These are phyloP conservation scores for Serendipita vermifera DNA, from an alignment of 768 basidiomycete species.

Conservation along the genomic window DNA sequence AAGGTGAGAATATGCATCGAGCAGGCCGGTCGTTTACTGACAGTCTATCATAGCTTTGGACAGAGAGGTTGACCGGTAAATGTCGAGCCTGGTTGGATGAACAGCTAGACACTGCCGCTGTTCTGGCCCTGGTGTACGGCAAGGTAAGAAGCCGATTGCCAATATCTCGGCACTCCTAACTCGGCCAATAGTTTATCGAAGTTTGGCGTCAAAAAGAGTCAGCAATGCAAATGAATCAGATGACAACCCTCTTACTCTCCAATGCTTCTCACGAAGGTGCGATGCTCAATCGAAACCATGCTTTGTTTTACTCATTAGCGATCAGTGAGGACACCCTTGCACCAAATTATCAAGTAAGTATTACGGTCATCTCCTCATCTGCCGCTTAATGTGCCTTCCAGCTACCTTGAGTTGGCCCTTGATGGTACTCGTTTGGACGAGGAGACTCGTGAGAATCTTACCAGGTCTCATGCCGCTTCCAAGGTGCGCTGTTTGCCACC, in stretches of 20 bases:
- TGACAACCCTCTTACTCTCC: conserved; percentile 60
- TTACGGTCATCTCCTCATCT: background rate
- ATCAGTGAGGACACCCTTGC: conserved; percentile 57
- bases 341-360: conserved; percentile 69
- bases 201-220: conserved; percentile 76
- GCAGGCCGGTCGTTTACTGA: too few relatives aligned
- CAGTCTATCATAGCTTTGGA: conserved; percentile 43
- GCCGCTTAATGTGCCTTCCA: conserved; percentile 17
- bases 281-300: background rate
- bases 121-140: conserved; percentile 65
- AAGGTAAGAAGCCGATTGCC: conserved; percentile 30
- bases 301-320: background rate
- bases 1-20: conserved; percentile 24
- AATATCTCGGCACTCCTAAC: background rate
- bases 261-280: conserved; percentile 75
- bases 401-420: conserved; percentile 69
- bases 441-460: conserved; percentile 64
- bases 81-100: conserved; percentile 69
- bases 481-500: conserved; percentile 31
- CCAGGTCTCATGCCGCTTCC: conserved; percentile 59
- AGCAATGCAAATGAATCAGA: conserved; percentile 53
- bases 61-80: conserved; percentile 54
- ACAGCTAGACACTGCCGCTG: conserved; percentile 68
- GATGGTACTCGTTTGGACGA: conserved; percentile 50
- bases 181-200: conserved; percentile 50